phyloP scores from a whole-genome alignment of 2,329 filamentous ascomycete genomes.

The Aspergillus sergii region DNA sequence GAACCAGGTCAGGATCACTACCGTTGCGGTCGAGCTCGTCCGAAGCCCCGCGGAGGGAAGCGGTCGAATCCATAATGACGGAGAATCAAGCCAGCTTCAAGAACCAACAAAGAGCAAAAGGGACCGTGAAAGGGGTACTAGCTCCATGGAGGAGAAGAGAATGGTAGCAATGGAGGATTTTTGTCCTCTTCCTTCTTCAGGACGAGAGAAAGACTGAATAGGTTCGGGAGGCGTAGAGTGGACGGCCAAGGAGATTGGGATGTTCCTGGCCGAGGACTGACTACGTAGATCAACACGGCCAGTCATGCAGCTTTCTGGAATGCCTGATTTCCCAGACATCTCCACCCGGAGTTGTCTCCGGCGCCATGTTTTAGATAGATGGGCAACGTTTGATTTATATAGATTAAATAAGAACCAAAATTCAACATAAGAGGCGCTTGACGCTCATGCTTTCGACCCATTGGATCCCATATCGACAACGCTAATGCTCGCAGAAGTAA shows the following conservation, averaged over 20 bases:
- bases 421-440: not conserved
- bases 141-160: slow-evolving; percentile 25
- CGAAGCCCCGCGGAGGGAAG: slow-evolving; percentile 35
- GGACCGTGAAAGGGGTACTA: slow-evolving; percentile 15
- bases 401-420: not conserved
- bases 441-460: not conserved
- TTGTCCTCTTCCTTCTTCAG: slow-evolving; percentile 8
- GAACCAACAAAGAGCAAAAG: slow-evolving; percentile 16
- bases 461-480: not conserved
- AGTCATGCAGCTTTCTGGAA: slow-evolving; percentile 8
- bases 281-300: slow-evolving; percentile 9
- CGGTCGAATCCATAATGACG: slow-evolving; percentile 37
- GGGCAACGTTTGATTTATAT: not conserved
- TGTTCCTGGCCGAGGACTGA: slow-evolving; percentile 2
- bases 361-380: not conserved
- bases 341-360: not conserved
- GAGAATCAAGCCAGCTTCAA: slow-evolving; percentile 11
- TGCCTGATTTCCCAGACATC: slow-evolving; percentile 3
- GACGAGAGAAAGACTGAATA: not conserved
- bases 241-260: slow-evolving; percentile 11
- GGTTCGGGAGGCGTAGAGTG: slow-evolving; percentile 14
- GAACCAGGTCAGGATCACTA: slow-evolving; percentile 21
- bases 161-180: slow-evolving; percentile 8
- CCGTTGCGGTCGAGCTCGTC: slow-evolving; percentile 29
- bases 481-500: not conserved